Evolutionary conservation across 2,329 filamentous ascomycete species (phyloP), one percentile per base, ranked within the genome.

Genomic region (Sarocladiaceae sp.): DNA sequence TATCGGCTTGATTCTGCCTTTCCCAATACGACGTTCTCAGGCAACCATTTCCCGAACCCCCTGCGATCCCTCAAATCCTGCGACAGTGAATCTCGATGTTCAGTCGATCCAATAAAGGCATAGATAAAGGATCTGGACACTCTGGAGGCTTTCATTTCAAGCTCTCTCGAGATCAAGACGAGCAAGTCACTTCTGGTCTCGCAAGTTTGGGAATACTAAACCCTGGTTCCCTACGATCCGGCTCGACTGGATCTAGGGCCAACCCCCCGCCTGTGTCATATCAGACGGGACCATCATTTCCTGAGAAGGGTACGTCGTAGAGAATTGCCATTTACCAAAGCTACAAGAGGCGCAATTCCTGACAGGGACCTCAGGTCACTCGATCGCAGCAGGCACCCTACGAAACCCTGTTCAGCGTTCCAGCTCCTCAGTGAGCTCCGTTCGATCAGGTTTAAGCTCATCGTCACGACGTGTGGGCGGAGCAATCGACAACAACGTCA

Each of bases 401-500:
- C 57, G 58, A 49, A 57, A 57, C 53, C 59, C 58, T 35, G 26
- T 58, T 39, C 64, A 63, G 51, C 60, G 62, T 18, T 66, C 66
- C 42, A 60, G 58, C 52, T 65, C 67, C 29, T 68, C 67, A 13
- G 56, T 62, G 40, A 60, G 59, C 55, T 71, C 70, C 40, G 58
- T 64, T 23, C 60, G 59, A 55, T 71, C 69, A 25, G 59, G 59
- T 31, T 52, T 58, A 18, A 69, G 65, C 55, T 61, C 59, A 53
- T 53, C 56, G 36, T 66, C 65, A 12, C 66, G 67, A 44, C 64
- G 69, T 62, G 62, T 71, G 39, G 67, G 67, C 17, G 62, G 62
- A 52, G 47, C 47, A 4, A 60, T 71, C 56, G 64, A 71, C 54
- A 70, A 72, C 59, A 71, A 71, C 66, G 65, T 70, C 59, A 74